phyloP scores from a whole-genome alignment of 495 filamentous ascomycete genomes.

The Xylaria longipes region DNA sequence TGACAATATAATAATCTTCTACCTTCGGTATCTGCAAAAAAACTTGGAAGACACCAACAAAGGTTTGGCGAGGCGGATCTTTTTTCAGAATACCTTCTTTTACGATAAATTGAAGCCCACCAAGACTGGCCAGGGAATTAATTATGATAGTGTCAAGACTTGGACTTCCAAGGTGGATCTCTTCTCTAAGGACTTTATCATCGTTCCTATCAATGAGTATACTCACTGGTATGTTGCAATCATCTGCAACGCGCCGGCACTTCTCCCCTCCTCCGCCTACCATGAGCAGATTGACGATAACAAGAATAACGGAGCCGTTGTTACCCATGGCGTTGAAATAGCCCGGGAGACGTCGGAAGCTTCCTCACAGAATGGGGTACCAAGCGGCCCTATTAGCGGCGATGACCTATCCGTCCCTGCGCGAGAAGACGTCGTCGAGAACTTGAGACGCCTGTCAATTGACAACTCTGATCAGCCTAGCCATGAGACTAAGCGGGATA shows the following conservation, averaged over 20 bases:
- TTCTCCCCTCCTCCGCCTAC: constrained; percentile 46
- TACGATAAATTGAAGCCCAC: constrained; percentile 70
- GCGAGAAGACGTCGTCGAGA: constrained; percentile 28
- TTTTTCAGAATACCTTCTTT: constrained; percentile 94
- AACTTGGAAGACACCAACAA: constrained; percentile 61
- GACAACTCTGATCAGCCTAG: constrained; percentile 24
- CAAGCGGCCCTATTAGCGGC: background rate
- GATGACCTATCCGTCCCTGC: constrained; percentile 1
- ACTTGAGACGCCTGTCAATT: constrained; percentile 38
- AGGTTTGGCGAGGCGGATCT: constrained; percentile 67
- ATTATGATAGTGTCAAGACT: constrained; percentile 80
- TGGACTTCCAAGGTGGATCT: constrained; percentile 91
- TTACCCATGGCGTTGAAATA: constrained; percentile 27
- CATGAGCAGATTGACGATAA: constrained; percentile 31
- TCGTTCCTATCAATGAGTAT: constrained; percentile 89
- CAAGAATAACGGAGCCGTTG: constrained; percentile 28
- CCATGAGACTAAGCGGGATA: constrained; percentile 30
- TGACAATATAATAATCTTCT: constrained; percentile 89
- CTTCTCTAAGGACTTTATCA: constrained; percentile 84
- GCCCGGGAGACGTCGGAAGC: constrained; percentile 6
- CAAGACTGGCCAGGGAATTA: constrained; percentile 63
- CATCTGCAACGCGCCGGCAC: constrained; percentile 82
- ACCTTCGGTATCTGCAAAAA: constrained; percentile 76
- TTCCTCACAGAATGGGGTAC: constrained; percentile 1
- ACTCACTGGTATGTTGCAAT: constrained; percentile 95